Evolutionary conservation across 2,329 filamentous ascomycete genomes (phyloP).

Genomic region (Orbilia oligospora): DNA sequence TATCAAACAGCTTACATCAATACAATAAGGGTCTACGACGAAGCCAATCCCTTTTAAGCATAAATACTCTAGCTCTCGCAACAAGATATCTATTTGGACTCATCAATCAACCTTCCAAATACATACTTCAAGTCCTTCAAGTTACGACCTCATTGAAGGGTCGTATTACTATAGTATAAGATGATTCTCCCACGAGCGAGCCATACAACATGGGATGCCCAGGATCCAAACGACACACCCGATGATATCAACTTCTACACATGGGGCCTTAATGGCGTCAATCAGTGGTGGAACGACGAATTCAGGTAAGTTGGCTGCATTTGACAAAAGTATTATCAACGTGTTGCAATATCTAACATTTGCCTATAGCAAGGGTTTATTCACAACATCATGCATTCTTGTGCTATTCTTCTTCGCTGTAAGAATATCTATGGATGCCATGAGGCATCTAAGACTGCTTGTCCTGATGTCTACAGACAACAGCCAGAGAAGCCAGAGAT

Average conservation of each 20-base stretch:
- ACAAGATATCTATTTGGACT: neutral
- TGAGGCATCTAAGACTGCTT: conserved; percentile 44
- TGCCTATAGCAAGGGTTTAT: conserved; percentile 53
- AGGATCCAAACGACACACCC: conserved; percentile 50
- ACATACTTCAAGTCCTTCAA: conserved; percentile 22
- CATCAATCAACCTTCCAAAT: conserved; percentile 2
- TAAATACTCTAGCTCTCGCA: conserved; percentile 22
- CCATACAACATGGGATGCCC: conserved; percentile 51
- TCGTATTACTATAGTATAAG: conserved; percentile 10
- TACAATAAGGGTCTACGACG: conserved; percentile 24
- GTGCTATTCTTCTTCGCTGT: conserved; percentile 56
- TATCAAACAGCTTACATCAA: neutral
- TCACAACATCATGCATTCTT: conserved; percentile 57
- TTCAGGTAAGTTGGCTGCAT: conserved; percentile 40
- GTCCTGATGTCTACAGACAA: conserved; percentile 55
- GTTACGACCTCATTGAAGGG: conserved; percentile 30
- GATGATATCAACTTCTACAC: conserved; percentile 57
- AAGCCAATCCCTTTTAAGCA: conserved; percentile 32
- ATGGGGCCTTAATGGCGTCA: conserved; percentile 59
- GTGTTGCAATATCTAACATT: conserved; percentile 8
- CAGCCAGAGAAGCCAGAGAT: conserved; percentile 63
- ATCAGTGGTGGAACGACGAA: conserved; percentile 55
- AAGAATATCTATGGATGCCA: conserved; percentile 48
- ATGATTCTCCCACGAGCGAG: conserved; percentile 54
- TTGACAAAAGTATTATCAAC: neutral